Base-by-base conservation (phyloP, 257 asterid genomes). In the Galeopsis tetrahit region DNA sequence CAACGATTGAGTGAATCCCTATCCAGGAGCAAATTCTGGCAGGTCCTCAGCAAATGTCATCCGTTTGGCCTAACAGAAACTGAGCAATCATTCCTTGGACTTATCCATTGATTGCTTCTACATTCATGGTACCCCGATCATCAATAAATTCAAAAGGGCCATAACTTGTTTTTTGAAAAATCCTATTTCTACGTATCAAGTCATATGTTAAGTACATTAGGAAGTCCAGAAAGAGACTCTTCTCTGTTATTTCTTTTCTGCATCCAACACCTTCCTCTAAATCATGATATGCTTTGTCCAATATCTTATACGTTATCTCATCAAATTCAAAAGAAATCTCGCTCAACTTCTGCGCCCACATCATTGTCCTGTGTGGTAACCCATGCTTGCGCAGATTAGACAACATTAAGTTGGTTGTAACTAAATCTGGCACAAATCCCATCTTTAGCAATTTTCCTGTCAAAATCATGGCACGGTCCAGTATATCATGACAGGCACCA, bases 301-400 rank as follows among this genome's bases (percentile, higher is more conserved):
- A 69, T 76, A 94, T 88, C 76, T 77, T 81, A 57, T 79, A 71
- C 0, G 97, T 88, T 77, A 88, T 78, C 69, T 94, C 96, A 73
- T 94, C 99, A 75, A 91, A 94, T 85, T 89, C 89, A 58, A 85
- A 85, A 13, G 85, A 66, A 73, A 91, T 87, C 74, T 94, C 89
- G 48, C 87, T 84, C 89, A 94, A 83, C 81, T 88, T 91, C 76
- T 89, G 77, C 4, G 86, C 97, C 99, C 97, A 91, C 93, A 87
- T 88, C 59, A 80, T 44, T 7, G 97, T 65, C 82, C 93, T 87
- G 35, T 86, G 87, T 5, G 97, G 97, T 61, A 85, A 77, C 75
- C 99, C 99, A 74, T 89, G 92, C 83, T 89, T 94, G 71, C 84
- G 70, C n/a, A 94, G 81, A 69, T 87, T 88, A 63, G 99, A 94